Conservation (phyloP, 345 rosid species). For the Crucihimalaya himalaica region DNA sequence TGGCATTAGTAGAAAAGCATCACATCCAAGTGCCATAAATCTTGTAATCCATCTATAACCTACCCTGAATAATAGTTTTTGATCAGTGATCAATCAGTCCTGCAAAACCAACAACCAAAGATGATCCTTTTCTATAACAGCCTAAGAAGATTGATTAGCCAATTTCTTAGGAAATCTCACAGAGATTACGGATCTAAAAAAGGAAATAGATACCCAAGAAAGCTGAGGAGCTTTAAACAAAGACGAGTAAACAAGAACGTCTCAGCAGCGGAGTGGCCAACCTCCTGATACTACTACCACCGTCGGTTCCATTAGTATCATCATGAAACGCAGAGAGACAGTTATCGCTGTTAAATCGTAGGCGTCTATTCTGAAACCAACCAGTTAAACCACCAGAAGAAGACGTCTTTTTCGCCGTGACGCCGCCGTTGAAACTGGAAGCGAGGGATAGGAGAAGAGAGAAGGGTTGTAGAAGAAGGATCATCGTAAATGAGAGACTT, state of each 20-base stretch:
- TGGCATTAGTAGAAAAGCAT: slow-evolving; percentile 78
- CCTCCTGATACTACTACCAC: slow-evolving; percentile 43
- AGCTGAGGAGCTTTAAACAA: slow-evolving; percentile 62
- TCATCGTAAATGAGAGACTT: slow-evolving; percentile 50
- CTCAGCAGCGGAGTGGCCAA: slow-evolving; percentile 66
- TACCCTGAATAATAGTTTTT: slow-evolving; percentile 72
- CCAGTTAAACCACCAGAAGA: slow-evolving; percentile 19
- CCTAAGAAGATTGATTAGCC: neutral
- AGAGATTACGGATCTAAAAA: neutral
- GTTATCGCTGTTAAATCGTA: slow-evolving; percentile 60
- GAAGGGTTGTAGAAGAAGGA: slow-evolving; percentile 48
- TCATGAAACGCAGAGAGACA: slow-evolving; percentile 52
- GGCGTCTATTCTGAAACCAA: slow-evolving; percentile 57
- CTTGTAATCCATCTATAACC: slow-evolving; percentile 91
- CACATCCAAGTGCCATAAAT: slow-evolving; percentile 91
- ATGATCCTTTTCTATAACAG: neutral
- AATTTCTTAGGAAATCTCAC: neutral
- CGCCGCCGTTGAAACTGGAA: slow-evolving; percentile 47
- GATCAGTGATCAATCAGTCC: slow-evolving; percentile 44
- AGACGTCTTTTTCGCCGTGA: neutral
- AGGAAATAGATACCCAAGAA: slow-evolving; percentile 62
- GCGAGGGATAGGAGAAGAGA: slow-evolving; percentile 57
- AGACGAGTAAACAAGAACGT: slow-evolving; percentile 66
- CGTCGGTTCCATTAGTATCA: slow-evolving; percentile 21
- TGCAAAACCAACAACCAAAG: neutral